Base-by-base conservation (phyloP, 257 asterid species). In the Perilla frutescens region DNA sequence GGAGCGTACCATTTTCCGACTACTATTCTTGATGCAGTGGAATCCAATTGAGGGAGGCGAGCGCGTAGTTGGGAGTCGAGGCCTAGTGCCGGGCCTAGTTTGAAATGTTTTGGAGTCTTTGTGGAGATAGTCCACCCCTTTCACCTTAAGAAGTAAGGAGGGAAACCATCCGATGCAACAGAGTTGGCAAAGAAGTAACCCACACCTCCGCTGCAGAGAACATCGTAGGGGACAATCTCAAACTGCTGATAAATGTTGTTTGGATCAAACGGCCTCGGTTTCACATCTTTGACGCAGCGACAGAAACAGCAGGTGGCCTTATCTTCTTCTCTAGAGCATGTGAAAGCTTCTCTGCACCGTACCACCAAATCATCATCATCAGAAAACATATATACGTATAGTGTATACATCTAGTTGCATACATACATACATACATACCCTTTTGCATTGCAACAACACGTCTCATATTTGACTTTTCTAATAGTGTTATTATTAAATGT, bases 1-100 rank as follows among this genome's bases (percentile, higher is more conserved):
- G 97, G 96, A n/a, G 80, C 55, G 59, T 88, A 91, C 97, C 96
- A 91, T 76, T 85, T 81, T 6, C 97, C 90, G 0, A 85, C 87
- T 0, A 31, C 37, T 5, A 80, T 60, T 3, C 54, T n/a, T n/a
- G n/a, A n/a, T n/a, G n/a, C n/a, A n/a, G n/a, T n/a, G n/a, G n/a
- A n/a, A n/a, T n/a, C 81, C 1, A 20, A 20, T 20, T 1, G 26
- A 20, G 90, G 91, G 14, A 73, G 77, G n/a, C 49, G 77, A 13
- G 84, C 77, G 2, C 90, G 87, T n/a, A n/a, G 83, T 1, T 39
- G 3, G 36, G 79, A 29, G 53, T 87, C 70, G 20, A 85, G 71
- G 34, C 92, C 90, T 13, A 6, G 55, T 5, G 87, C 88, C 36
- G 62, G 74, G 14, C 64, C 74, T 29, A 88, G 62, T 12, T 32